phyloP scores from a whole-genome alignment of 202 grass and related monocot species.

The Panicum hallii region DNA sequence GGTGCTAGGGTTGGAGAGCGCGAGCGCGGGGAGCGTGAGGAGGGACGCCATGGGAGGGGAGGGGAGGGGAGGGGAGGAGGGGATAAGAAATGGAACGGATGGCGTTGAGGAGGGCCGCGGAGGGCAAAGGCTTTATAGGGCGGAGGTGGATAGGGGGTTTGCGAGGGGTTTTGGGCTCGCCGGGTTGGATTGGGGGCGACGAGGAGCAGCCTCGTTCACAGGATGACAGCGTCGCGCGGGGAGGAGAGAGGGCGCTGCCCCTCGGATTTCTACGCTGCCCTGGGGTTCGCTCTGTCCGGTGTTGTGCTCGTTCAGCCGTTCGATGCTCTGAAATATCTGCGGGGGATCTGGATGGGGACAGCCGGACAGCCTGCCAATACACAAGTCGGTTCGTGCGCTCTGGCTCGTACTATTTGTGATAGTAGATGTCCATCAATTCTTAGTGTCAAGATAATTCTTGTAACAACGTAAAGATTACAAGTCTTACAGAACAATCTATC shows the following conservation, averaged over 20 bases:
- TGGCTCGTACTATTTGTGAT: too few species aligned
- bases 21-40: slow-evolving; percentile 72
- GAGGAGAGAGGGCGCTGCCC: neutral
- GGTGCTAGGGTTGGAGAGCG: slow-evolving; percentile 48
- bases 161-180: slow-evolving; percentile 35
- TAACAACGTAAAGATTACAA: too few species aligned
- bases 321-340: slow-evolving; percentile 18
- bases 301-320: too few species aligned
- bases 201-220: slow-evolving; percentile 52
- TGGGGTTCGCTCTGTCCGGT: too few species aligned
- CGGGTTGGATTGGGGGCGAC: neutral
- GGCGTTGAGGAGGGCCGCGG: slow-evolving; percentile 30
- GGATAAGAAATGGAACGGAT: slow-evolving; percentile 79
- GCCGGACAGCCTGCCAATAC: too few species aligned
- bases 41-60: slow-evolving; percentile 61
- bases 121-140: slow-evolving; percentile 40
- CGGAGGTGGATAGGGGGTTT: slow-evolving; percentile 43
- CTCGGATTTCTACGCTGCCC: neutral
- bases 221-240: neutral
- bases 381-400: too few species aligned
- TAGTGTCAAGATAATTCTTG: too few species aligned
- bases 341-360: too few species aligned
- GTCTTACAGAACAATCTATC: too few species aligned
- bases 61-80: slow-evolving; percentile 18
- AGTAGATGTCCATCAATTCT: too few species aligned